Conservation (phyloP, 2,329 filamentous ascomycete genomes). For the Hirsutella thompsonii region DNA sequence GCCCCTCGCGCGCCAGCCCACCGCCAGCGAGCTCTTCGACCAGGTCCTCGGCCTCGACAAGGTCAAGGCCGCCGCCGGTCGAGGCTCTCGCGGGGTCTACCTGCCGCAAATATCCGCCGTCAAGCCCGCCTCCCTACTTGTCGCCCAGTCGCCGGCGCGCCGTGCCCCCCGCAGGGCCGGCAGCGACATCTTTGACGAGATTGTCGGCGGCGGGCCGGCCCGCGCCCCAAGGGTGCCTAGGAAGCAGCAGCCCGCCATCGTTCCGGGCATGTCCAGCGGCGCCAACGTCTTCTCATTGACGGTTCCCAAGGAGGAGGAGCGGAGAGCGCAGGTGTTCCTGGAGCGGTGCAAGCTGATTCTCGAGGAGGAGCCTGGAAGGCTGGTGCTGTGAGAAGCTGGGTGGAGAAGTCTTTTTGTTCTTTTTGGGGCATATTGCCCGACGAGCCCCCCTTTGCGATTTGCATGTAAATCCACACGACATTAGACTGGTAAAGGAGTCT, state of each 20-base stretch:
- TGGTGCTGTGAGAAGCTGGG: slow-evolving; percentile 51
- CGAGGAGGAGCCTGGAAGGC: slow-evolving; percentile 64
- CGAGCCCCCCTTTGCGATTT: slow-evolving; percentile 1
- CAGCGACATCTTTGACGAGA: slow-evolving; percentile 79
- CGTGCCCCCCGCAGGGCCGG: too few relatives aligned
- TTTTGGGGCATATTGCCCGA: too few relatives aligned
- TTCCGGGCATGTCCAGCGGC: slow-evolving; percentile 37
- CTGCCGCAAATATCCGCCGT: slow-evolving; percentile 57
- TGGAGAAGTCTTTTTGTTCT: slow-evolving; percentile 3
- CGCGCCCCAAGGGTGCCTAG: slow-evolving; percentile 9
- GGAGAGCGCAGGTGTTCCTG: slow-evolving; percentile 69
- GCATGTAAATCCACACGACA: slow-evolving; percentile 8
- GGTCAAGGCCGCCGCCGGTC: slow-evolving; percentile 28
- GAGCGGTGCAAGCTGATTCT: slow-evolving; percentile 76
- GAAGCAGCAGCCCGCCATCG: slow-evolving; percentile 14
- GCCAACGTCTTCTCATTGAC: slow-evolving; percentile 72
- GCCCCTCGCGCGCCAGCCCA: slow-evolving; percentile 45
- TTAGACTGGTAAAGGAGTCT: slow-evolving; percentile 1
- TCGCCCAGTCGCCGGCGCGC: too few relatives aligned
- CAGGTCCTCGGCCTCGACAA: slow-evolving; percentile 63
- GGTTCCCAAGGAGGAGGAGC: slow-evolving; percentile 69
- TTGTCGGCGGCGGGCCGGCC: slow-evolving; percentile 33
- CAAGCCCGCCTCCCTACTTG: too few relatives aligned
- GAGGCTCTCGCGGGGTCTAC: slow-evolving; percentile 49
- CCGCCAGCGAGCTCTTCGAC: slow-evolving; percentile 77